Evolutionary conservation across 768 basidiomycete species (phyloP), one percentile per base, ranked within the genome.

Genomic region (Kwoniella mangroviensis): DNA sequence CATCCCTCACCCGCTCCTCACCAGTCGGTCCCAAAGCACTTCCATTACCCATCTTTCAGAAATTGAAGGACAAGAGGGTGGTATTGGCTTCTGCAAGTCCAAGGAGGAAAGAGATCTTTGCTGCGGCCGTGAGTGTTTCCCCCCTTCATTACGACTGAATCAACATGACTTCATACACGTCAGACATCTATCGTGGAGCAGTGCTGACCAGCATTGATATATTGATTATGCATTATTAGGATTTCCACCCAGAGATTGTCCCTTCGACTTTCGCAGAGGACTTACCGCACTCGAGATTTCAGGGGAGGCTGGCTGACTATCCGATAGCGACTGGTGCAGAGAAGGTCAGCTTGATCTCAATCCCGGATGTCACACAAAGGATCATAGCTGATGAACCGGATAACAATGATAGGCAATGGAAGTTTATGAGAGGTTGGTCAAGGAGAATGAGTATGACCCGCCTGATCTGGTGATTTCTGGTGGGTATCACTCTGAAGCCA

Each of bases 21-120:
- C 67, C 75, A n/a, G 80, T 84, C 42, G 73, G 75, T n/a, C 64
- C 76, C 6, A 67, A 73, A 21, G 83, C 84, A 1, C 73, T 84
- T 2, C 54, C 65, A 13, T 65, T 83, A 21, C 83, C 83, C 1
- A 79, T 80, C 51, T 81, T 84, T 54, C 85, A 89, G 75, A 92
- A 90, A 79, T 87, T 97, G 1, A 79, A 85, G 49, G 89, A 88
- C 22, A 94, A 93, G 79, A 87, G 92, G 3, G 87, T 98, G 57
- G 84, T 97, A 2, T 86, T 98, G 1, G 94, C 94, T 0, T 96
- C 94, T 4, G 89, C 88, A 67, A 94, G 92, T 75, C 92, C 93
- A 1, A 87, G 94, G 73, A 86, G 94, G 76, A 89, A 88, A 78
- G 93, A 94, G 65, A 93, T 96, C 69, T 87, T 98, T 22, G 86